Conservation (phyloP, 148 eudicot genomes). For the Fagopyrum tataricum region DNA sequence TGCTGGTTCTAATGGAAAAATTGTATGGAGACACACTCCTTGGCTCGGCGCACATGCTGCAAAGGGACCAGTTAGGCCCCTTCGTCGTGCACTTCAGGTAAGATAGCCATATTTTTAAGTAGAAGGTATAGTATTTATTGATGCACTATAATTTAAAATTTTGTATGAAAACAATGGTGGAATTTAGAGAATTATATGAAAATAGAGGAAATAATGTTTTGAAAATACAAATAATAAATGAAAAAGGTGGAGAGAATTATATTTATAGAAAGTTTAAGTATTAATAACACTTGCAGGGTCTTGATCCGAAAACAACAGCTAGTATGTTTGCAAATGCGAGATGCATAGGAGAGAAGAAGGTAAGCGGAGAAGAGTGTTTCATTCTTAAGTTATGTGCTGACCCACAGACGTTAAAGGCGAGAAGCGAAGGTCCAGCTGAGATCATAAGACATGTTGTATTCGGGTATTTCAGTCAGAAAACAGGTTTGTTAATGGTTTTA, state of each 20-base stretch:
- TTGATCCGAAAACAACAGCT: conserved; percentile 57
- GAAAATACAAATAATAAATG: too few relatives aligned
- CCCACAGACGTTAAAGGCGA: conserved; percentile 44
- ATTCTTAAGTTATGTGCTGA: conserved; percentile 59
- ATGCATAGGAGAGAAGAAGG: conserved; percentile 57
- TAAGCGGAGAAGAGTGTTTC: conserved; percentile 59
- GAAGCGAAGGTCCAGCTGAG: conserved; percentile 63
- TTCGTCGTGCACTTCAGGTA: conserved; percentile 88
- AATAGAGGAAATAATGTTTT: too few relatives aligned
- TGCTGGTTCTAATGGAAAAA: conserved; percentile 72
- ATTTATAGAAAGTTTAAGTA: too few relatives aligned
- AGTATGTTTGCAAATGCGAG: conserved; percentile 52
- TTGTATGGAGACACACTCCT: conserved; percentile 82
- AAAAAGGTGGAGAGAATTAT: too few relatives aligned
- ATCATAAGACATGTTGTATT: conserved; percentile 53
- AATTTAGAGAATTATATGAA: too few relatives aligned
- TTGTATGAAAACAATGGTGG: too few relatives aligned
- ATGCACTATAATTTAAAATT: too few relatives aligned
- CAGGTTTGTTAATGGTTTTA: conserved; percentile 52
- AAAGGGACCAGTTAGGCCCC: conserved; percentile 77
- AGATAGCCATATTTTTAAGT: conserved; percentile 11
- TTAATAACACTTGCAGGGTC: conserved; percentile 43
- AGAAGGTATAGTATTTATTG: too few relatives aligned
- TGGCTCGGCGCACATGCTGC: conserved; percentile 87
- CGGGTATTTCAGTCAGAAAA: conserved; percentile 59